Conservation (phyloP, 179 eudicot species). For the Silene vulgaris region DNA sequence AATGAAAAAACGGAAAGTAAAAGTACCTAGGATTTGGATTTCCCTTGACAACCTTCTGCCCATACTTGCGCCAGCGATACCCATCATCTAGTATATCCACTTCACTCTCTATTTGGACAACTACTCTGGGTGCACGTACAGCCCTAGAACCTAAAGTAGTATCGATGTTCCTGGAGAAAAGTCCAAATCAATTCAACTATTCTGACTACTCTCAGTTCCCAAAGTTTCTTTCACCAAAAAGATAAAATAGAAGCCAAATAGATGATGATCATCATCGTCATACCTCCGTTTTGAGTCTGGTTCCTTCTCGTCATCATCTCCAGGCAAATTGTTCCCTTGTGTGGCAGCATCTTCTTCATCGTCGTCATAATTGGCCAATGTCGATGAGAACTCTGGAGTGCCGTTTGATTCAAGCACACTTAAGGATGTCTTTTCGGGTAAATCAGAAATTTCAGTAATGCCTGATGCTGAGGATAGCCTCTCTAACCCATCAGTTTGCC, state of each 20-base stretch:
- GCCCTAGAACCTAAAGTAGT: slow-evolving; percentile 40
- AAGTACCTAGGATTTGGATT: slow-evolving; percentile 50
- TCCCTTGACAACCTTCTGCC: slow-evolving; percentile 52
- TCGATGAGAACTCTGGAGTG: slow-evolving; percentile 37
- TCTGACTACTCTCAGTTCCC: not conserved
- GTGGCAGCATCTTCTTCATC: slow-evolving; percentile 37
- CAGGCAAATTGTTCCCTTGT: slow-evolving; percentile 24
- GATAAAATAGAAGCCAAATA: not conserved
- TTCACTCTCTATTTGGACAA: slow-evolving; percentile 45
- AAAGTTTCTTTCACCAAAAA: not conserved
- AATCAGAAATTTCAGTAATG: slow-evolving; percentile 42
- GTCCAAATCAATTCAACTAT: not conserved
- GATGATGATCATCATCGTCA: not conserved
- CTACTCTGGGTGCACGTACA: slow-evolving; percentile 44
- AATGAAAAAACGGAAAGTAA: not conserved
- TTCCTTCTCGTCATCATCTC: slow-evolving; percentile 31
- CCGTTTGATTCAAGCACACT: slow-evolving; percentile 28
- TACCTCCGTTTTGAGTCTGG: slow-evolving; percentile 37
- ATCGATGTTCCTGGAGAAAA: slow-evolving; percentile 49
- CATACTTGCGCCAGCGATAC: slow-evolving; percentile 55
- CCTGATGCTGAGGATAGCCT: slow-evolving; percentile 34
- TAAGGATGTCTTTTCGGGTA: slow-evolving; percentile 32
- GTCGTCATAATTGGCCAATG: slow-evolving; percentile 38
- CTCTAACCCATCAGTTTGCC: slow-evolving; percentile 43
- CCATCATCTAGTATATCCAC: slow-evolving; percentile 51